Conservation (phyloP, 2,329 filamentous ascomycete species). For the Aureobasidium subglaciale region DNA sequence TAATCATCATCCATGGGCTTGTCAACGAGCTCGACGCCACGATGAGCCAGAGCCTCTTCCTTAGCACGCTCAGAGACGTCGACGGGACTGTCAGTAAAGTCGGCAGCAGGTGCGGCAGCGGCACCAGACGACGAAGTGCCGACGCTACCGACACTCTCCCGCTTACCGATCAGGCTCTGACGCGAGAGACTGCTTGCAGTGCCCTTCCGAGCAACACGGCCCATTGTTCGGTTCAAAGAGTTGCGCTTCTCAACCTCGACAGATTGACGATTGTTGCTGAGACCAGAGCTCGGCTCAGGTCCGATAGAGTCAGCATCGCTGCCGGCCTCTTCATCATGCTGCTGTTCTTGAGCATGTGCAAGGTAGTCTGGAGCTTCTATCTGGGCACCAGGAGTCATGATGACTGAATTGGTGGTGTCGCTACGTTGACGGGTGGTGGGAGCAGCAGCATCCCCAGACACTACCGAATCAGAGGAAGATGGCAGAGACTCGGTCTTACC, state of each 20-base stretch:
- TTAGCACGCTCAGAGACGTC: slow-evolving; percentile 24
- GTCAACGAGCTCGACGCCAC: slow-evolving; percentile 63
- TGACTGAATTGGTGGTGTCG: slow-evolving; percentile 17
- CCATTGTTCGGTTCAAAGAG: slow-evolving; percentile 50
- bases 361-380: slow-evolving; percentile 20
- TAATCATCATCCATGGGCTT: slow-evolving; percentile 58
- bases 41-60: slow-evolving; percentile 24
- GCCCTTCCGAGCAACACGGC: slow-evolving; percentile 33
- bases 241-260: slow-evolving; percentile 54
- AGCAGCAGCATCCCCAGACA: slow-evolving; percentile 23
- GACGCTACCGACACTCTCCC: slow-evolving; percentile 34
- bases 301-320: slow-evolving; percentile 12
- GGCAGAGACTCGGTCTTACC: slow-evolving; percentile 7
- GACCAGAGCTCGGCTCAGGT: slow-evolving; percentile 2
- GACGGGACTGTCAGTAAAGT: slow-evolving; percentile 19
- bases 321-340: slow-evolving; percentile 17
- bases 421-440: slow-evolving; percentile 19
- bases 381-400: slow-evolving; percentile 15
- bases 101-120: slow-evolving; percentile 27
- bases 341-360: slow-evolving; percentile 18
- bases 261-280: slow-evolving; percentile 18
- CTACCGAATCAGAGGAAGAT: neutral
- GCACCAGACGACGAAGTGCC: slow-evolving; percentile 27
- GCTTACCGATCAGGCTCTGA: slow-evolving; percentile 28
- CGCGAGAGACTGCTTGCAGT: slow-evolving; percentile 37